Evolutionary conservation across 129 eudicot genomes (phyloP), one percentile per base, ranked within the genome.

Genomic region (Chrysanthemum seticuspe): DNA sequence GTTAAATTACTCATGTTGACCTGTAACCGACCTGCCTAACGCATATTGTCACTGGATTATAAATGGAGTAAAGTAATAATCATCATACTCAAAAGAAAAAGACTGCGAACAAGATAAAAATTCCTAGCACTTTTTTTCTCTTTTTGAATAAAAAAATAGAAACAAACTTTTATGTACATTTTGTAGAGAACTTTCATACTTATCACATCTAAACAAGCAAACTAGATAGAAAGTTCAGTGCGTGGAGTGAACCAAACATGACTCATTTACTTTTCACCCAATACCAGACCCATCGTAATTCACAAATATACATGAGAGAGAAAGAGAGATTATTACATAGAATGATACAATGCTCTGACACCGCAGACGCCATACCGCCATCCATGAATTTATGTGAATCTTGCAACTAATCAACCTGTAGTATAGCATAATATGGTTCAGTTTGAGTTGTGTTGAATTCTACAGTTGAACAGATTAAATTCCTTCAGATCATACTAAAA

Each of bases 191-290:
- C 75, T 47, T 63, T 23, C 74, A 74, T 70, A 78, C 25, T 70
- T 66, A 51, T 51, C 77, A 75, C 76, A 74, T 74, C 80, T 78
- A 60, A 54, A 81, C 83, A 83, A 62, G 68, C 68, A 75, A 79
- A 57, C 67, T 72, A 69, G 77, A 68, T 10, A 67, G 62, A 65
- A 59, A 77, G 66, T 68, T 70, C 65, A 69, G 73, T 45, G 57
- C 53, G 49, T 66, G 67, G 13, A 77, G 78, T 29, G 71, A 77
- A 76, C 73, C 76, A 76, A 54, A 53, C 74, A 53, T 72, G 47
- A 61, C 70, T 21, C 70, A 62, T 71, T 69, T 72, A 44, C 77
- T 73, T 65, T 60, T 47, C 48, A 67, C 56, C 71, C 60, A 62
- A 77, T 77, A 50, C 68, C 71, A 59, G 50, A 66, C 75, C 85